These are phyloP conservation scores for Ganoderma boninense DNA, from an alignment of 1,284 basidiomycete species.

Conservation along the genomic window DNA sequence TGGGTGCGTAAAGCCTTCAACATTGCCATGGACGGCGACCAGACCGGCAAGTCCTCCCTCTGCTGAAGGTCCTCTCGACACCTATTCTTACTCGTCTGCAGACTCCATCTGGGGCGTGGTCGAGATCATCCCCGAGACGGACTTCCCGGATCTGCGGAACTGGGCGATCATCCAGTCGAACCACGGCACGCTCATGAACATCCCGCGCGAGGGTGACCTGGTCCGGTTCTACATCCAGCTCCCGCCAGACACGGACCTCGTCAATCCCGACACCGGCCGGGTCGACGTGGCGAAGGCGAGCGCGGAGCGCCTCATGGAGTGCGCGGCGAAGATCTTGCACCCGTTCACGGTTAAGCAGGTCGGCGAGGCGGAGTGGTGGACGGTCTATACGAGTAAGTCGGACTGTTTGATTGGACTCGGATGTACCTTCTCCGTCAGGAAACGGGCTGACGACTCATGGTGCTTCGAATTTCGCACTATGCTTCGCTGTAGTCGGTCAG, in stretches of 20 bases:
- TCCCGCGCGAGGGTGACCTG: slow-evolving; percentile 78
- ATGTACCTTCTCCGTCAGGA: no score
- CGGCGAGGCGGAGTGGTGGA: slow-evolving; percentile 79
- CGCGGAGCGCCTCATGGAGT: slow-evolving; percentile 69
- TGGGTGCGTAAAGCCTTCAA: slow-evolving; percentile 79
- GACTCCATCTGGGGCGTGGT: slow-evolving; percentile 85
- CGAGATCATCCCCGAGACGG: slow-evolving; percentile 73
- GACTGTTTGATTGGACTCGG: no score
- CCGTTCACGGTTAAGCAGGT: slow-evolving; percentile 74
- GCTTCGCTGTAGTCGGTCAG: slow-evolving; percentile 64
- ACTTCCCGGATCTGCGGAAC: slow-evolving; percentile 87
- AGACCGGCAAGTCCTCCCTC: slow-evolving; percentile 55
- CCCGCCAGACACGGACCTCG: slow-evolving; percentile 59
- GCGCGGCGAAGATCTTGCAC: slow-evolving; percentile 69
- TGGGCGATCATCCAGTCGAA: slow-evolving; percentile 67
- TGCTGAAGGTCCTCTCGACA: neutral
- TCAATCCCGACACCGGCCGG: slow-evolving; percentile 59
- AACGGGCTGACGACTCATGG: neutral
- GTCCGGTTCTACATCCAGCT: slow-evolving; percentile 85
- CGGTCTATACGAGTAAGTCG: slow-evolving; percentile 66
- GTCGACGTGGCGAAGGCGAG: slow-evolving; percentile 69
- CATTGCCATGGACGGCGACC: slow-evolving; percentile 81
- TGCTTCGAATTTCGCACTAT: no score
- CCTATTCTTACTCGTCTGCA: slow-evolving; percentile 17
- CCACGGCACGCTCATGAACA: slow-evolving; percentile 69